Evolutionary conservation across 1,284 basidiomycete species (phyloP).

Genomic region (Sutorius eximius): DNA sequence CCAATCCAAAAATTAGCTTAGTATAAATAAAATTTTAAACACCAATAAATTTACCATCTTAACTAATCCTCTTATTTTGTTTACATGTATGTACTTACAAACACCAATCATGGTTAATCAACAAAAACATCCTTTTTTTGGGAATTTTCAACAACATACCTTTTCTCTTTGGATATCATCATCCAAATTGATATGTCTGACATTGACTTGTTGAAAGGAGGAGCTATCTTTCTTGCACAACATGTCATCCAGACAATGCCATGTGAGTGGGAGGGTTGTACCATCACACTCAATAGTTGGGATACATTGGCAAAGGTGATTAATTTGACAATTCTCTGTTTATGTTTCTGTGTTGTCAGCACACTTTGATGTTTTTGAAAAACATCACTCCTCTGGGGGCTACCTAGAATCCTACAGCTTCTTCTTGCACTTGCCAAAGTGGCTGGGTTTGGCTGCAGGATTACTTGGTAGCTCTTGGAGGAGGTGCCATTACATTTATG

Average conservation of each 20-base stretch:
- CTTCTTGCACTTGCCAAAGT: conserved; percentile 6
- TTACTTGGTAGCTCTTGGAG: conserved; percentile 18
- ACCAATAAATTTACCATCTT: too few species aligned
- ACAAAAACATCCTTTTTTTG: neutral
- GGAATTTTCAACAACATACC: neutral
- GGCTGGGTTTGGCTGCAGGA: conserved; percentile 16
- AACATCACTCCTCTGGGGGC: neutral
- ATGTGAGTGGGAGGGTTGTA: conserved; percentile 30
- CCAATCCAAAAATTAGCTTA: too few species aligned
- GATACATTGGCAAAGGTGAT: conserved; percentile 31
- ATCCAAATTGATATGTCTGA: conserved; percentile 18
- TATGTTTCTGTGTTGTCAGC: conserved; percentile 2
- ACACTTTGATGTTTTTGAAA: neutral
- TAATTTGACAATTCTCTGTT: conserved; percentile 7
- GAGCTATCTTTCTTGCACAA: conserved; percentile 23
- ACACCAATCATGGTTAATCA: neutral
- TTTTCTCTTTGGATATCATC: conserved; percentile 7
- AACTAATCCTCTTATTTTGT: conserved; percentile 6
- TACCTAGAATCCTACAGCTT: conserved; percentile 12
- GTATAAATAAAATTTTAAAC: too few species aligned
- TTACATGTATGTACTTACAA: conserved; percentile 11
- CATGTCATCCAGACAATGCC: conserved; percentile 25
- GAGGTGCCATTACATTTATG: neutral
- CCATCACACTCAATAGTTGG: conserved; percentile 28
- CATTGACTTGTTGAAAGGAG: conserved; percentile 22